Evolutionary conservation across 1,284 basidiomycete species (phyloP).

Genomic region (Stygiomarasmius scandens): DNA sequence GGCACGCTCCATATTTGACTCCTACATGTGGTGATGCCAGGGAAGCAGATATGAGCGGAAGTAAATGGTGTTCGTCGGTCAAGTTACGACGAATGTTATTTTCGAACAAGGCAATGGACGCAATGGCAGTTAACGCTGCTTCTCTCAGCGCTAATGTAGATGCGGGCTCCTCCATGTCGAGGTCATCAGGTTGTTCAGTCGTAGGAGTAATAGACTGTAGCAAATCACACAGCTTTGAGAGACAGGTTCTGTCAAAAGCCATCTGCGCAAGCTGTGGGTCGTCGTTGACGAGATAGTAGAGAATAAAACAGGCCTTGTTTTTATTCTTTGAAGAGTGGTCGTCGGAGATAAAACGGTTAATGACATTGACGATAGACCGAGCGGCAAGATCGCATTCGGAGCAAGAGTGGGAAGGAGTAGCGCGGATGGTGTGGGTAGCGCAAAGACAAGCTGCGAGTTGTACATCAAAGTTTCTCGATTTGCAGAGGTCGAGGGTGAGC

Average conservation of each 20-base stretch:
- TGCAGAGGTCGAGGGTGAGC: constrained; percentile 49
- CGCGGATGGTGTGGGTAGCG: constrained; percentile 60
- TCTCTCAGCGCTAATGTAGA: constrained; percentile 62
- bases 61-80: constrained; percentile 50
- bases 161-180: constrained; percentile 65
- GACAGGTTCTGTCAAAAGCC: constrained; percentile 65
- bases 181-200: neutral
- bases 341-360: constrained; percentile 53
- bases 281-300: constrained; percentile 73
- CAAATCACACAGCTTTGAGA: constrained; percentile 50
- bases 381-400: constrained; percentile 46
- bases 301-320: constrained; percentile 69
- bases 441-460: constrained; percentile 71
- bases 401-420: constrained; percentile 27
- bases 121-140: constrained; percentile 72
- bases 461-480: constrained; percentile 57
- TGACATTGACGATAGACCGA: constrained; percentile 61
- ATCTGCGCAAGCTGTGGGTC: constrained; percentile 65
- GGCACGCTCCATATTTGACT: constrained; percentile 83
- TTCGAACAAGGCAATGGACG: constrained; percentile 69
- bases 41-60: constrained; percentile 55
- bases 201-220: constrained; percentile 55
- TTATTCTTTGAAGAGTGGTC: constrained; percentile 44
- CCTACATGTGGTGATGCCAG: constrained; percentile 68
- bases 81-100: constrained; percentile 71